Evolutionary conservation across 2,329 filamentous ascomycete species (phyloP).

Genomic region (Claviceps purpurea): DNA sequence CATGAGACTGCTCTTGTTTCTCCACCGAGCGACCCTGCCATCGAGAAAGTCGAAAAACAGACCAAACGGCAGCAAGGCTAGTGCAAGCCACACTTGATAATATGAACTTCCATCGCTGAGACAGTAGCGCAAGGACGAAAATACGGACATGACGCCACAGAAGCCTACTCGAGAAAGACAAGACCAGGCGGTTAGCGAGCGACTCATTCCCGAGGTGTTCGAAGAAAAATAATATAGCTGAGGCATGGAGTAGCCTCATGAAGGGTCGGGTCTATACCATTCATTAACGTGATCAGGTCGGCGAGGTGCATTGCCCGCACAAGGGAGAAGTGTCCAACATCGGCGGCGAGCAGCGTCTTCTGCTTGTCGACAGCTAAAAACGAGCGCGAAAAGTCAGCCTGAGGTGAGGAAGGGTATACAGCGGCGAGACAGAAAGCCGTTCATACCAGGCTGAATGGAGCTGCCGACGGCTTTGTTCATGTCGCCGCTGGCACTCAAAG

Average conservation of each 20-base stretch:
- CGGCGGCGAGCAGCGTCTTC: conserved; percentile 54
- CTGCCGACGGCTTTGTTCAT: conserved; percentile 16
- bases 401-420: neutral
- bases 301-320: conserved; percentile 62
- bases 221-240: neutral
- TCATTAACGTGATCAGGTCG: conserved; percentile 71
- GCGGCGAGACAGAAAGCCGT: neutral
- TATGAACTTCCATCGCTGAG: conserved; percentile 54
- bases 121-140: conserved; percentile 89
- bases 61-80: conserved; percentile 80
- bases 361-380: conserved; percentile 56
- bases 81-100: conserved; percentile 65
- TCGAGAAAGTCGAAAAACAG: conserved; percentile 98
- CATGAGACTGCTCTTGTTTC: conserved; percentile 95
- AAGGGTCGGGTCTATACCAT: conserved; percentile 35
- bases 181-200: neutral
- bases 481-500: conserved; percentile 14
- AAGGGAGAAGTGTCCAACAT: conserved; percentile 61
- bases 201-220: neutral
- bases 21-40: conserved; percentile 90
- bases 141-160: conserved; percentile 88
- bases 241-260: neutral
- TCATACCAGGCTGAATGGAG: conserved; percentile 21
- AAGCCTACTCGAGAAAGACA: conserved; percentile 38
- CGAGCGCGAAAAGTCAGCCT: neutral